These are phyloP conservation scores for Stachybotrys elegans DNA, from an alignment of 2,329 filamentous ascomycete species.

Conservation along the genomic window DNA sequence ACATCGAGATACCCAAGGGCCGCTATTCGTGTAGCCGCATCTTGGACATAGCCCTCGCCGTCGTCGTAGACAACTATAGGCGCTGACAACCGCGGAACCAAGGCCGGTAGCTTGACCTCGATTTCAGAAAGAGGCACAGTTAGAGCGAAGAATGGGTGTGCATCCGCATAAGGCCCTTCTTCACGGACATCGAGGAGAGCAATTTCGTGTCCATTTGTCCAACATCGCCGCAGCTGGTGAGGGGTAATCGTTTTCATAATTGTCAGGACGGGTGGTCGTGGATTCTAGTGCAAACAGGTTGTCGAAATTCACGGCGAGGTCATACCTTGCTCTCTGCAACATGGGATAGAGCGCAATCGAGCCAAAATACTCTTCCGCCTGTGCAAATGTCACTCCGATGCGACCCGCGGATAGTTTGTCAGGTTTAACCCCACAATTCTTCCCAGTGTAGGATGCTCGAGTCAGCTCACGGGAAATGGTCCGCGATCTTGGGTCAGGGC, in stretches of 20 bases:
- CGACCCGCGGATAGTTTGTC: no score
- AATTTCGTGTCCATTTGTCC: slow-evolving; percentile 17
- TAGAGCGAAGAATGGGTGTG: slow-evolving; percentile 22
- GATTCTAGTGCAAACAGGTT: not conserved
- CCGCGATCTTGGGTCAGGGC: no score
- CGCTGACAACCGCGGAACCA: slow-evolving; percentile 19
- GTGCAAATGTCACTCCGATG: no score
- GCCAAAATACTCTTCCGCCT: no score
- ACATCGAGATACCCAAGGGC: slow-evolving; percentile 20
- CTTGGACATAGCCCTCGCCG: slow-evolving; percentile 20
- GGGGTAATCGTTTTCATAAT: slow-evolving; percentile 18
- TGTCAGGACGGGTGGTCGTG: no score
- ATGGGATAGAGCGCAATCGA: no score
- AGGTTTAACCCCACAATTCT: no score
- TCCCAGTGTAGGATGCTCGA: no score
- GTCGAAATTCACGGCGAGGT: not conserved
- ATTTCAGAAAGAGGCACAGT: slow-evolving; percentile 23
- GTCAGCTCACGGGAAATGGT: no score
- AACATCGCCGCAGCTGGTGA: slow-evolving; percentile 15
- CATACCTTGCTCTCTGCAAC: no score
- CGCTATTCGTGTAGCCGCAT: slow-evolving; percentile 14
- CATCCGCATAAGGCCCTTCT: slow-evolving; percentile 21
- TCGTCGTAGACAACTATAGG: slow-evolving; percentile 23
- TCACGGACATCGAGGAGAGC: slow-evolving; percentile 24
- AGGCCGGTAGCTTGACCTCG: slow-evolving; percentile 16